Conservation (phyloP, 106 monocot genomes). For the Dactylorhiza incarnata region DNA sequence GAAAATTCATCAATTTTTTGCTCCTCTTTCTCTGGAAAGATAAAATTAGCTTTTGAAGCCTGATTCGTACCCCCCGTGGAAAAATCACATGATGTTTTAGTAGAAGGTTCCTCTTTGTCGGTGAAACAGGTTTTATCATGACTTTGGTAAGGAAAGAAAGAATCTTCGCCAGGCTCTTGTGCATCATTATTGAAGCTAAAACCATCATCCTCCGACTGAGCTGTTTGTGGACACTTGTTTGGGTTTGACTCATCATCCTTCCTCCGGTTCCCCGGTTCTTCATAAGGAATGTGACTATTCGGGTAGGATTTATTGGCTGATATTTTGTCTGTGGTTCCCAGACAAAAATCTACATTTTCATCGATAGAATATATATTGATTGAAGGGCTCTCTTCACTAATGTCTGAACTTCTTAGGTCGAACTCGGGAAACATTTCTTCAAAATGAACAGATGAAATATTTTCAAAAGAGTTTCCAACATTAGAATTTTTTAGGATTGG, state of each 20-base stretch:
- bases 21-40: slow-evolving; percentile 12
- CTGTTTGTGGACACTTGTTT: slow-evolving; percentile 9
- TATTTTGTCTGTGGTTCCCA: neutral
- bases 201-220: slow-evolving; percentile 13
- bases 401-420: slow-evolving; percentile 7
- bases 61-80: neutral
- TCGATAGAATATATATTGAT: neutral
- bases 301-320: slow-evolving; percentile 6
- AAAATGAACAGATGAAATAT: slow-evolving; percentile 3
- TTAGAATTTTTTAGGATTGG: slow-evolving; percentile 4
- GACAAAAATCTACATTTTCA: slow-evolving; percentile 7
- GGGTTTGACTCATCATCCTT: slow-evolving; percentile 11
- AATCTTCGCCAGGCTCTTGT: slow-evolving; percentile 1
- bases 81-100: slow-evolving; percentile 2
- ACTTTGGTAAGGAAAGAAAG: neutral
- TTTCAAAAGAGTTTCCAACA: slow-evolving; percentile 1
- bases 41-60: neutral
- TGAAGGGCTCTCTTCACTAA: slow-evolving; percentile 6
- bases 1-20: slow-evolving; percentile 1
- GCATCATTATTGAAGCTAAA: slow-evolving; percentile 10
- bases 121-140: neutral
- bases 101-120: slow-evolving; percentile 5
- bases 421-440: slow-evolving; percentile 4
- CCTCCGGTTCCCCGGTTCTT: slow-evolving; percentile 9
- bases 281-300: slow-evolving; percentile 4